Base-by-base conservation (phyloP, 768 basidiomycete species). In the Podaxis pistillaris region DNA sequence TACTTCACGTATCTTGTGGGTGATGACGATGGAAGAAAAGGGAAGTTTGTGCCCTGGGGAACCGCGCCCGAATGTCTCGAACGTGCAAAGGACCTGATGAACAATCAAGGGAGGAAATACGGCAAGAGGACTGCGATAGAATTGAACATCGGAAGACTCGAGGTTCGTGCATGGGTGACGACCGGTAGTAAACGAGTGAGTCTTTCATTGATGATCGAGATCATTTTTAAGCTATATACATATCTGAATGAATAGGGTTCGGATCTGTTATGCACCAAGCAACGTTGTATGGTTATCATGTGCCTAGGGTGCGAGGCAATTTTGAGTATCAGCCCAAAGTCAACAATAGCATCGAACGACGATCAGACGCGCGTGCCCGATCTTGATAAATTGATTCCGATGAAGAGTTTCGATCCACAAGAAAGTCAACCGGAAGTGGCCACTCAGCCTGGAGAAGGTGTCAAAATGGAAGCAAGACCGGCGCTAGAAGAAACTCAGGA, bases 91-190 rank as follows among this genome's bases (percentile, higher is more conserved):
- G 71, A 73, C 0, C 66, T 74, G 47, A 70, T 84, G 37, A 58
- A 70, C 51, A 64, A 69, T 49, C 67, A 74, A 41, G 74, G 71
- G 5, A 63, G 66, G 28, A 63, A 61, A 33, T 83, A 80, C 53
- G 81, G 71, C 2, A 77, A 76, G 61, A 60, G 72, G 54, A 58
- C 68, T 0, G 68, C 63, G 8, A 50, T 62, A 1, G 56, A 68
- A 41, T 65, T 78, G 53, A 64, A 66, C 6, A 72, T 84, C 24
- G 68, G 72, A n/a, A 67, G 68, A 51, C 52, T 84, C 22, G 68
- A 67, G 36, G 60, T 79, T 13, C 63, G 76, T 33, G 82, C 78
- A 4, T 85, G 83, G 82, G 73, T 75, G 26, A 71, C 73, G 17
- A 22, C 72, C 11, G 82, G 82, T 37, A 69, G 67, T 9, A 77